Percentiles rank a stretch among this genome's conserved stretches.
Evolutionary conservation across 2,329 filamentous ascomycete species (phyloP).

Genomic region (Scedosporium apiospermum): DNA sequence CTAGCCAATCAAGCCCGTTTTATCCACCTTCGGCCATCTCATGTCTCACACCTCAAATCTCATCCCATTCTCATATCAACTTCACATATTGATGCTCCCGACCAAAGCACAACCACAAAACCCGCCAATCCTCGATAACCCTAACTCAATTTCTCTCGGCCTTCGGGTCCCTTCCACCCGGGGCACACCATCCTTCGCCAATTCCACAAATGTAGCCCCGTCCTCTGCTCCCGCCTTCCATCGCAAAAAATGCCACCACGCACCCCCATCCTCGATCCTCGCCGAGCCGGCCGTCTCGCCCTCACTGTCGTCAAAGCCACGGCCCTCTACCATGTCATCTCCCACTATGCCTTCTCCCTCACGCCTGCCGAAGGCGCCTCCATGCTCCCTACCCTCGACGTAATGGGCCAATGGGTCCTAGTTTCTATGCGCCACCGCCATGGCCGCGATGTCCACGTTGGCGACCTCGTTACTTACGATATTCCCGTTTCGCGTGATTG

Average conservation of each 20-base stretch:
- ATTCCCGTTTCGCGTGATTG: conserved; percentile 55
- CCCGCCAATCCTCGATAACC: not conserved
- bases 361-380: conserved; percentile 60
- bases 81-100: not conserved
- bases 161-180: not conserved
- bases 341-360: conserved; percentile 52
- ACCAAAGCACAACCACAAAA: not conserved
- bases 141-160: not conserved
- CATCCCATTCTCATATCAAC: not conserved
- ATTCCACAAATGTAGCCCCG: not conserved
- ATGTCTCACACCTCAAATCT: not conserved
- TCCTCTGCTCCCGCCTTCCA: not conserved
- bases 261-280: conserved; percentile 7
- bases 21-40: not conserved
- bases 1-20: not conserved
- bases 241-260: conserved; percentile 7
- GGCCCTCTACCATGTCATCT: conserved; percentile 38
- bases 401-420: conserved; percentile 58
- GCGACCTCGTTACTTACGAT: conserved; percentile 72
- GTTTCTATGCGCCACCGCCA: conserved; percentile 58
- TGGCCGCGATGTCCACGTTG: conserved; percentile 59
- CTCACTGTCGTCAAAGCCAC: conserved; percentile 36
- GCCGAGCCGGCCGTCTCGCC: conserved; percentile 25
- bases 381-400: conserved; percentile 79
- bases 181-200: not conserved